Evolutionary conservation across 2,329 filamentous ascomycete species (phyloP), one percentile per base, ranked within the genome.

Genomic region (Calonectria pauciramosa): DNA sequence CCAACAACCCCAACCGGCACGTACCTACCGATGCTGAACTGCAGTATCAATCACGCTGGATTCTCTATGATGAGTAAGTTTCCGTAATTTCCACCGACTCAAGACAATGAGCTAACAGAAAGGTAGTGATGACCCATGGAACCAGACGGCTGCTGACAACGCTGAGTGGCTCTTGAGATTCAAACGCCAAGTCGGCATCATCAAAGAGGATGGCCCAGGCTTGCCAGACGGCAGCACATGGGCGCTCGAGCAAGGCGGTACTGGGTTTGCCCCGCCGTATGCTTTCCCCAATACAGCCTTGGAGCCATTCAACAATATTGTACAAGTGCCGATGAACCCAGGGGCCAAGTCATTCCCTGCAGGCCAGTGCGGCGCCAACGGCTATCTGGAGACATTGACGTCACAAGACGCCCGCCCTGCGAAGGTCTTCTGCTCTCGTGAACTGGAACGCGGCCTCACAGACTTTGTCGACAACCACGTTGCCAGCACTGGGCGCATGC

Each of bases 61-160:
- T 93, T 44, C 83, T 92, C 0, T 93, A 91, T 72, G 90, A 93
- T 70, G 90, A 92, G 88, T 92, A 83, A 83, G 90, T 86, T n/a
- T 36, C 65, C 52, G 6, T 34, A 16, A 1, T 14, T 9, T n/a
- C 41, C 34, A 2, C 10, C 14, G 44, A 52, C 49, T 30, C 28
- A 10, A 38, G 20, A 56, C 28, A 9, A 41, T 38, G n/a, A 65
- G 64, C 78, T 84, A 75, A 82, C 76, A 72, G 30, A 47, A 6
- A 9, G 30, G 4, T 23, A 91, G 90, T 71, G 91, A 93, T 71
- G 91, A 93, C 78, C 90, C 90, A 3, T 92, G 91, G 89, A 93
- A 93, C 80, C 89, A 91, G 77, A 93, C 91, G 0, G 90, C 90
- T 0, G 91, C 91, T 36, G 91, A 93, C 79, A 93, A 93, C 76